Evolutionary conservation across 768 basidiomycete species (phyloP).

Genomic region (Boletus subcaerulescens): DNA sequence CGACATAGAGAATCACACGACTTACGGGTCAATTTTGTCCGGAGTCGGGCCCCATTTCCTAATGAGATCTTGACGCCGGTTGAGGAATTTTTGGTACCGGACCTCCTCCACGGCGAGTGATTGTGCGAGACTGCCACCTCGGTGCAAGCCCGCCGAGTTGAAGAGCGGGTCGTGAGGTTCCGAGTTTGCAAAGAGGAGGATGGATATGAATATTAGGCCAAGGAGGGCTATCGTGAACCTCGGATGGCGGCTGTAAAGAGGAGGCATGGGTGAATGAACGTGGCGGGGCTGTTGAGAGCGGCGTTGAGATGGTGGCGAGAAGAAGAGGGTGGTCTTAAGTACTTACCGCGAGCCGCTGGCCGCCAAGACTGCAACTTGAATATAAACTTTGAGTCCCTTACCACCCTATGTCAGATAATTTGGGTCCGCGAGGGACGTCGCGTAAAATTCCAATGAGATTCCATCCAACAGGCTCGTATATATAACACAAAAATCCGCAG

Average conservation of each 20-base stretch:
- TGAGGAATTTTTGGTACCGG: slow-evolving; percentile 41
- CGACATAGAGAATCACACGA: background rate
- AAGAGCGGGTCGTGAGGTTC: slow-evolving; percentile 6
- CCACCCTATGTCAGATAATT: too few relatives aligned
- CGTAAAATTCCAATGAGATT: too few relatives aligned
- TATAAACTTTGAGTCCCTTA: too few relatives aligned
- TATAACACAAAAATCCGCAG: too few relatives aligned
- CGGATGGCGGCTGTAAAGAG: slow-evolving; percentile 29
- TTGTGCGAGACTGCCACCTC: slow-evolving; percentile 6
- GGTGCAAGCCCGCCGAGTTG: slow-evolving; percentile 3
- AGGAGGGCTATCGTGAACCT: slow-evolving; percentile 30
- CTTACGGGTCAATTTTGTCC: slow-evolving; percentile 39
- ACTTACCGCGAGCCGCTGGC: too few relatives aligned
- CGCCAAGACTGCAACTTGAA: too few relatives aligned
- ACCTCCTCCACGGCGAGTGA: slow-evolving; percentile 21
- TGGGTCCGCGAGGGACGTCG: too few relatives aligned
- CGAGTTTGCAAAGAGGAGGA: slow-evolving; percentile 28
- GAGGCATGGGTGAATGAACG: slow-evolving; percentile 18
- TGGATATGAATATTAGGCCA: slow-evolving; percentile 22
- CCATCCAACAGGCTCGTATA: too few relatives aligned
- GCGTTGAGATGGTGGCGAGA: background rate
- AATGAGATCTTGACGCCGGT: slow-evolving; percentile 44
- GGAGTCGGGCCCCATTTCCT: slow-evolving; percentile 54
- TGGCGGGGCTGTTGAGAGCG: slow-evolving; percentile 12
- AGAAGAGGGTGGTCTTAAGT: background rate